Percentiles rank a stretch among this genome's conserved stretches.
These are phyloP conservation scores for Globisporangium emineosum DNA, from an alignment of 352 stramenopile species.

Conservation along the genomic window DNA sequence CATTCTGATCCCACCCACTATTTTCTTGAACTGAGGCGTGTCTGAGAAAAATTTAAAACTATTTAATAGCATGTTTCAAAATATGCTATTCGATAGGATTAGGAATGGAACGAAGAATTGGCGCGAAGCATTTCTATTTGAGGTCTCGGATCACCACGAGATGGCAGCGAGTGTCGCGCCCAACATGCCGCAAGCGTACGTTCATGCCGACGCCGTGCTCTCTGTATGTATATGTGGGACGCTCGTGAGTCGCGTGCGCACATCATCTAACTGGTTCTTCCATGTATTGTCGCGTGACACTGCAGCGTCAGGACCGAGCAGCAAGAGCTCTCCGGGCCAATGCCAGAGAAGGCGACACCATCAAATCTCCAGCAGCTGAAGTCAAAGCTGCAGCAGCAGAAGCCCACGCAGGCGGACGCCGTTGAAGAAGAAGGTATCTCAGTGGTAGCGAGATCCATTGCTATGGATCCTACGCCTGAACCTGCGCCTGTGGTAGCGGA, in stretches of 20 bases:
- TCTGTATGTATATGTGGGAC: neutral
- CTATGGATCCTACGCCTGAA: conserved; percentile 1
- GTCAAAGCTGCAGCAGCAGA: neutral
- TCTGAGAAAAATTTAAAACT: neutral
- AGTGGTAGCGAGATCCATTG: neutral
- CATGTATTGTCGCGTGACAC: neutral
- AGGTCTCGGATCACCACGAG: neutral
- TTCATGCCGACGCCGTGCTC: neutral
- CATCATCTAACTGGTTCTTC: neutral
- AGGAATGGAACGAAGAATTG: neutral
- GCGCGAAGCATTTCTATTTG: neutral
- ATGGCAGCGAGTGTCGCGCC: conserved; percentile 32
- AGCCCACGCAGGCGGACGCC: neutral
- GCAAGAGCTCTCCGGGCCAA: neutral
- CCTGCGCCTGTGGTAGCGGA: conserved; percentile 13
- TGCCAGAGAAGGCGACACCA: neutral
- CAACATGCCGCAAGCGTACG: conserved; percentile 21
- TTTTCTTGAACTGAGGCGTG: neutral
- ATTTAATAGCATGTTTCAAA: neutral
- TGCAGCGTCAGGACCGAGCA: neutral
- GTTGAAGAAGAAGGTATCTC: neutral
- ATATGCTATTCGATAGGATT: neutral
- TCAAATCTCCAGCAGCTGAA: neutral
- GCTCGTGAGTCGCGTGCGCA: neutral
- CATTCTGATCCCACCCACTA: neutral